Evolutionary conservation across 164 flowering plant genomes (phyloP), one percentile per base, ranked within the genome.

Genomic region (Annona squamosa): DNA sequence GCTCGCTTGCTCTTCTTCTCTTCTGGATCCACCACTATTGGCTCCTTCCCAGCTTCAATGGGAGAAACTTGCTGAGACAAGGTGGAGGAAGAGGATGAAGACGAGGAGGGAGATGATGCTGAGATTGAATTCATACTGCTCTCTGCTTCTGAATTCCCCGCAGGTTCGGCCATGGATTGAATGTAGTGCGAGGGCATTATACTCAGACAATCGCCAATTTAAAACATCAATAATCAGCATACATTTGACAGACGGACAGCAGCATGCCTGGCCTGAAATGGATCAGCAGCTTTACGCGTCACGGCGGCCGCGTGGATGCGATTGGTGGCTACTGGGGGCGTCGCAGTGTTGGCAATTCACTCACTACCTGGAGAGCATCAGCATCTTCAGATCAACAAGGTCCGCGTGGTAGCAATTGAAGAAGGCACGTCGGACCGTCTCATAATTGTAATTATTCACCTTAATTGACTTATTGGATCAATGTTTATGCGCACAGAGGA

Each of bases 61-160:
- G 13, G 4, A 12, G 44, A 43, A n/a, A 4, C 43, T 43, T 65
- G 68, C 52, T 17, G 77, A 0, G 52, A 65, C 16, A 69, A 70
- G 19, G 71, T 61, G 41, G 79, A 71, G 45, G 73, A 63, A 3
- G 66, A 63, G 13, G 68, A 65, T 4, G 68, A 65, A 0, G 68
- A 70, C 5, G 70, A 65, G 0, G 84, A 71, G 7, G 79, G 64
- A 1, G 81, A 74, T 2, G 63, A 52, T 10, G 85, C 79, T 18
- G 83, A 71, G 41, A 65, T 43, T 1, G 85, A 83, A 73, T 79
- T 81, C 56, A 79, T 78, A 76, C 82, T 77, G 74, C 85, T 82
- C 47, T 82, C 85, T 3, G 81, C 59, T 43, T 83, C 84, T 64
- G 81, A 77, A 63, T 68, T 72, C 37, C 37, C 37, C 4, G 47